These are phyloP conservation scores for Kwoniella pini DNA, from an alignment of 768 basidiomycete genomes.

Conservation along the genomic window DNA sequence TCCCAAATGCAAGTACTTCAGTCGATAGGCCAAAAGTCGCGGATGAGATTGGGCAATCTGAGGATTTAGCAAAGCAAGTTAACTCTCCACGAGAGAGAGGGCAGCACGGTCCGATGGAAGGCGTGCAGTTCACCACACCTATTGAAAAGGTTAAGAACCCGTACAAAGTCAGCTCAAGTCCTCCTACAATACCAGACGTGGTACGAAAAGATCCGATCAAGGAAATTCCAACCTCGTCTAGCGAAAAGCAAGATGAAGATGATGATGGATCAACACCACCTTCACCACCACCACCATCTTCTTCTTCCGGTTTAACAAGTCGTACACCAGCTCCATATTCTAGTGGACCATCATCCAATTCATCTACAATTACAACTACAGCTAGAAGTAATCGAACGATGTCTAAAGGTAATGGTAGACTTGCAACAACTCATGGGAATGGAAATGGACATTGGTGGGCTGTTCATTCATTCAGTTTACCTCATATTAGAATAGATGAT, in stretches of 20 bases:
- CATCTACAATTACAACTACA: background rate
- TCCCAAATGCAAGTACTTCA: too few relatives aligned
- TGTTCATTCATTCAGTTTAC: background rate
- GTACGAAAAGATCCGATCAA: background rate
- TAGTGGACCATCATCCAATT: background rate
- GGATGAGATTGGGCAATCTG: too few relatives aligned
- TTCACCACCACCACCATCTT: background rate
- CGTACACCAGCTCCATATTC: background rate
- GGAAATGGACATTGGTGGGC: slow-evolving; percentile 10
- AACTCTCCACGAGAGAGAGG: background rate
- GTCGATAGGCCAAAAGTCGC: too few relatives aligned
- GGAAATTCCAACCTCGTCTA: background rate
- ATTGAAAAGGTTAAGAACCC: slow-evolving; percentile 3
- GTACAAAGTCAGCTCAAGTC: background rate
- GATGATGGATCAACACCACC: background rate
- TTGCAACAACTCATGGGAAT: background rate
- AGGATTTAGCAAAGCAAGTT: background rate
- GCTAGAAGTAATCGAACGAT: background rate
- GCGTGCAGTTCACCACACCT: background rate
- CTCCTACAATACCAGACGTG: too few relatives aligned
- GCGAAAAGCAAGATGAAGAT: background rate
- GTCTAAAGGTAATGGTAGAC: background rate
- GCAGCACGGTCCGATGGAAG: background rate
- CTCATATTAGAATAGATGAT: background rate
- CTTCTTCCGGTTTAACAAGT: background rate